Evolutionary conservation across 75 land plant genomes (phyloP).

Genomic region (Picea glauca): DNA sequence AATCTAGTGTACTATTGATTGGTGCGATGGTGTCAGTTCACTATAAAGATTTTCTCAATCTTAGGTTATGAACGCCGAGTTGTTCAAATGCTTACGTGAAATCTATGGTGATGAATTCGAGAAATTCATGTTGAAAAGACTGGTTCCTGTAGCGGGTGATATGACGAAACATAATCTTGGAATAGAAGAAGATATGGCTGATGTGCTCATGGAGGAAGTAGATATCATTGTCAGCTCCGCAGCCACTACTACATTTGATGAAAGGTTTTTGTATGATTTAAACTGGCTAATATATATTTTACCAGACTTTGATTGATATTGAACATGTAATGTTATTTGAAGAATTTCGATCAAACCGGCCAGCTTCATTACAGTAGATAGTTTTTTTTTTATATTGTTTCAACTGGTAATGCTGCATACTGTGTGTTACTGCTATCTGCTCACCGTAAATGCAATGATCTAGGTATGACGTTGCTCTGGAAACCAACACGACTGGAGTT

Average conservation of each 20-base stretch:
- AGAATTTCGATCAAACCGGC: not conserved
- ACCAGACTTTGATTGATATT: not conserved
- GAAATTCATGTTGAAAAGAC: slow-evolving; percentile 53
- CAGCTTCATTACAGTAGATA: no score
- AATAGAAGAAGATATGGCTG: slow-evolving; percentile 26
- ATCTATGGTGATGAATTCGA: slow-evolving; percentile 56
- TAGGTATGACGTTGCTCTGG: slow-evolving; percentile 82
- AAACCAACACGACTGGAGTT: slow-evolving; percentile 84
- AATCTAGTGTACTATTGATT: not conserved
- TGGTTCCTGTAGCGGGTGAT: slow-evolving; percentile 74
- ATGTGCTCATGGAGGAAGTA: slow-evolving; percentile 43
- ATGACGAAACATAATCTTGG: slow-evolving; percentile 55
- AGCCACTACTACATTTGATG: slow-evolving; percentile 91
- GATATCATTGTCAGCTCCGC: slow-evolving; percentile 85
- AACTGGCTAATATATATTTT: not conserved
- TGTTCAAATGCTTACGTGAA: slow-evolving; percentile 53
- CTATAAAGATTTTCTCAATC: not conserved
- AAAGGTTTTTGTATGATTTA: slow-evolving; percentile 43
- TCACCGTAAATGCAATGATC: not conserved
- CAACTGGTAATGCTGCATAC: not conserved
- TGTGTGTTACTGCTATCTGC: not conserved
- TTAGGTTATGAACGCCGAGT: slow-evolving; percentile 56
- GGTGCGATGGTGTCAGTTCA: no score
- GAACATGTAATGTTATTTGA: not conserved
- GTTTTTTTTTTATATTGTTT: no score